phyloP scores from a whole-genome alignment of 768 basidiomycete species.

The Pleurotus cornucopiae region DNA sequence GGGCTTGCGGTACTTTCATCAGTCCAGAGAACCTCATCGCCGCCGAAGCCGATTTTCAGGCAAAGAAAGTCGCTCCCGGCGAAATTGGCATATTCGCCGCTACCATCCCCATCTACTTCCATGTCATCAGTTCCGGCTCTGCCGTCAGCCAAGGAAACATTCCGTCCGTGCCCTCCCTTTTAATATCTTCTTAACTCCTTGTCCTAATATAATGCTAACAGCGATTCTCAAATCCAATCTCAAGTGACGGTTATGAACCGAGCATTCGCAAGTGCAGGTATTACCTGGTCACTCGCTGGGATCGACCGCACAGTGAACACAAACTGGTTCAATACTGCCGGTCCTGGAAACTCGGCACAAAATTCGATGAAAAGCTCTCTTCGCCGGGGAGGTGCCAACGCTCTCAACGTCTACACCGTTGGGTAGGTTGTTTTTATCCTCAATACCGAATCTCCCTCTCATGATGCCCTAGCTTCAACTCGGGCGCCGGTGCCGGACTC shows the following conservation, averaged over 20 bases:
- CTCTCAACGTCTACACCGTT: constrained; percentile 49
- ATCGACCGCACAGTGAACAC: constrained; percentile 39
- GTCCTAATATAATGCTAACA: constrained; percentile 12
- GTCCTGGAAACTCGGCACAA: constrained; percentile 29
- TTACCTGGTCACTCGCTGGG: constrained; percentile 33
- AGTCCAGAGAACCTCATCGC: constrained; percentile 28
- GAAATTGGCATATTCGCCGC: background rate
- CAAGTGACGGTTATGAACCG: constrained; percentile 39
- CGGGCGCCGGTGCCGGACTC: constrained; percentile 35
- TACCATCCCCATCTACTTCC: constrained; percentile 23
- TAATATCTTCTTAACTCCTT: background rate
- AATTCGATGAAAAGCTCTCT: constrained; percentile 45
- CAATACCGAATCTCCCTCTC: background rate
- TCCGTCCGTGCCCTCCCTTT: constrained; percentile 25
- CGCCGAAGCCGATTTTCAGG: constrained; percentile 37
- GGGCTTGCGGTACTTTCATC: constrained; percentile 34
- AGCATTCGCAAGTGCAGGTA: constrained; percentile 32
- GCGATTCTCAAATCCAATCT: constrained; percentile 29
- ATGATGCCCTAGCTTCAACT: constrained; percentile 25
- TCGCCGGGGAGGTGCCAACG: constrained; percentile 32
- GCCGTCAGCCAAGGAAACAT: constrained; percentile 35
- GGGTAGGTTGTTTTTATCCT: constrained; percentile 28
- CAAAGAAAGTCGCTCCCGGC: constrained; percentile 28
- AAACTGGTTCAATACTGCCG: constrained; percentile 44
- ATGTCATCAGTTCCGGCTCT: constrained; percentile 28